Evolutionary conservation across 192 early-diverging fungal genomes (phyloP).

Genomic region (Powellomyces hirtus): DNA sequence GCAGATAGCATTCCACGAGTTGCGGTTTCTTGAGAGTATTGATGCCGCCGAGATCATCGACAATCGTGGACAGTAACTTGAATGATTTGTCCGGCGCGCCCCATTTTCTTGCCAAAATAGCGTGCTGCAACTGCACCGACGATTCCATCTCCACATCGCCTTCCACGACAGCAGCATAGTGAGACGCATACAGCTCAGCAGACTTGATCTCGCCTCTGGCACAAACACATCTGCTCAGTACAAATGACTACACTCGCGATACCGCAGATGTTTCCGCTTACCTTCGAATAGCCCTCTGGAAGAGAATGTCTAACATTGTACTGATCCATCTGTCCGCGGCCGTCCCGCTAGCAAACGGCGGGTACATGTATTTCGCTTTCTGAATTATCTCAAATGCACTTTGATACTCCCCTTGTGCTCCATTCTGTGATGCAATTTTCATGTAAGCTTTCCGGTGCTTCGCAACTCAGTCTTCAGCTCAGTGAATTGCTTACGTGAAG

Average conservation of each 20-base stretch:
- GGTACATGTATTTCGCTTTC: not conserved
- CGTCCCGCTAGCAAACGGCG: slow-evolving; percentile 4
- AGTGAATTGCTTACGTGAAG: not conserved
- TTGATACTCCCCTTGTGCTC: not conserved
- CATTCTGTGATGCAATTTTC: slow-evolving; percentile 1
- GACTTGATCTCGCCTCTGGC: not conserved
- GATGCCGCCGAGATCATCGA: not conserved
- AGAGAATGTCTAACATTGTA: not conserved
- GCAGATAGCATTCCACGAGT: slow-evolving; percentile 1
- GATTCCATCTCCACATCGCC: not conserved
- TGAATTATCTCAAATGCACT: not conserved
- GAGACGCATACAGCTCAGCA: not conserved
- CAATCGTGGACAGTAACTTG: not conserved
- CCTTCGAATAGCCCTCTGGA: not conserved
- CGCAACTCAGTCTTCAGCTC: no score
- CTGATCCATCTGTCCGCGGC: not conserved
- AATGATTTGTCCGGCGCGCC: not conserved
- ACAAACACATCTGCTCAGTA: not conserved
- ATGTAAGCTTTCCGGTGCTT: no score
- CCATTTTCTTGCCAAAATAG: not conserved
- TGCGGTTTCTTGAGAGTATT: not conserved
- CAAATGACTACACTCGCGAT: not conserved
- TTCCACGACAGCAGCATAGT: slow-evolving; percentile 1
- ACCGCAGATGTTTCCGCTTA: not conserved
- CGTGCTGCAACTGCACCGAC: not conserved